phyloP scores from a whole-genome alignment of 352 stramenopile genomes.

The Phytophthora fragariaefolia region DNA sequence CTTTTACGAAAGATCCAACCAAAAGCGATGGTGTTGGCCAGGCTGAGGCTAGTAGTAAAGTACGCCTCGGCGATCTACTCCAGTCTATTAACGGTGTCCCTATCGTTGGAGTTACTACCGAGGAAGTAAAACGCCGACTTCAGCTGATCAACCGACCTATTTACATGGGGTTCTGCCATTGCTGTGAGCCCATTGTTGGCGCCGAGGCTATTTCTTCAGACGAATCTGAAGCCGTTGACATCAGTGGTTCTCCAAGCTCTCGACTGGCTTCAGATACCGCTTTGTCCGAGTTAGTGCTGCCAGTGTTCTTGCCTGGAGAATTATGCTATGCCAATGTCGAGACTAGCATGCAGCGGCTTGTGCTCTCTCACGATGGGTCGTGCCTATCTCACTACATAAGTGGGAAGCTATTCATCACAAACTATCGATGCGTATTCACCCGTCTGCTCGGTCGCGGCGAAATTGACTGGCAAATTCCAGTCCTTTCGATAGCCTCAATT shows the following conservation, averaged over 20 bases:
- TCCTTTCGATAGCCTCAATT: conserved; percentile 78
- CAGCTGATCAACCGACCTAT: conserved; percentile 71
- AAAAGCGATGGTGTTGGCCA: conserved; percentile 46
- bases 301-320: conserved; percentile 72
- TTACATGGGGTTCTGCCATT: conserved; percentile 76
- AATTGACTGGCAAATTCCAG: conserved; percentile 79
- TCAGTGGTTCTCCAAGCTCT: conserved; percentile 1
- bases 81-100: conserved; percentile 86
- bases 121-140: conserved; percentile 83
- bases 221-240: conserved; percentile 17
- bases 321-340: conserved; percentile 83
- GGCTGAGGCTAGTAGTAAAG: conserved; percentile 67
- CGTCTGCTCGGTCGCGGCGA: conserved; percentile 51
- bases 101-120: conserved; percentile 70
- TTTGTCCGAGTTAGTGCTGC: conserved; percentile 26
- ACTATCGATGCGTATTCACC: conserved; percentile 85
- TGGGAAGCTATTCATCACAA: conserved; percentile 84
- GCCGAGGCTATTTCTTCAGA: conserved; percentile 7
- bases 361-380: conserved; percentile 68
- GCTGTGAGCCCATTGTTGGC: conserved; percentile 16
- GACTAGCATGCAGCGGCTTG: conserved; percentile 69
- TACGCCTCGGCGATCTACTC: conserved; percentile 69
- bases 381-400: conserved; percentile 75
- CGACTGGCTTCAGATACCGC: conserved; percentile 6
- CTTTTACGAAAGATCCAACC: conserved; percentile 59